phyloP scores from a whole-genome alignment of 495 filamentous ascomycete species.

The Daldinia decipiens region DNA sequence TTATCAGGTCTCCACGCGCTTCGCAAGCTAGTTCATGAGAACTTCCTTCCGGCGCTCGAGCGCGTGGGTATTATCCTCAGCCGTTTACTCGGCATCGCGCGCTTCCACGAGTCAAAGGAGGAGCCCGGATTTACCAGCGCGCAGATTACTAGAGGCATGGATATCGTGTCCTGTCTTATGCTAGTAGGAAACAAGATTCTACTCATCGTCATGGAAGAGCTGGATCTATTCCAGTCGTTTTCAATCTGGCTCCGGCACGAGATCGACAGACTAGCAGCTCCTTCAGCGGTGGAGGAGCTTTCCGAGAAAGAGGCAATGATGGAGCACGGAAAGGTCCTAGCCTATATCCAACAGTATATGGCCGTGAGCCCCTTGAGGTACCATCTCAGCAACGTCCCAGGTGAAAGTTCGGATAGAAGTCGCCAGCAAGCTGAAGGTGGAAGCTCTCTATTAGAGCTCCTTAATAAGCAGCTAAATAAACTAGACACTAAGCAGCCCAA shows the following conservation, averaged over 20 bases:
- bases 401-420: slow-evolving; percentile 46
- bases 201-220: slow-evolving; percentile 75
- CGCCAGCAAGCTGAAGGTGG: slow-evolving; percentile 50
- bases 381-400: slow-evolving; percentile 52
- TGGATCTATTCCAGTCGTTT: slow-evolving; percentile 80
- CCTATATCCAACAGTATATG: slow-evolving; percentile 64
- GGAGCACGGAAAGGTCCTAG: slow-evolving; percentile 63
- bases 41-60: slow-evolving; percentile 86
- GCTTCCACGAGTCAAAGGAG: slow-evolving; percentile 75
- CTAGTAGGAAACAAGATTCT: slow-evolving; percentile 80
- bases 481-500: slow-evolving; percentile 53
- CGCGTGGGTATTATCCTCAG: slow-evolving; percentile 83
- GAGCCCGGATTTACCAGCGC: slow-evolving; percentile 69
- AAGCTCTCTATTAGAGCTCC: slow-evolving; percentile 55
- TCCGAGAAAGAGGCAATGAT: slow-evolving; percentile 65
- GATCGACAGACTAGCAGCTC: slow-evolving; percentile 71
- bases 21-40: slow-evolving; percentile 81
- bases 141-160: slow-evolving; percentile 64
- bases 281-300: slow-evolving; percentile 60
- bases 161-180: slow-evolving; percentile 78
- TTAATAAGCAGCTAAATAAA: slow-evolving; percentile 59
- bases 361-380: slow-evolving; percentile 56
- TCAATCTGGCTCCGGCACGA: slow-evolving; percentile 86
- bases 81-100: slow-evolving; percentile 84
- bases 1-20: slow-evolving; percentile 79